Evolutionary conservation across 805 yeast species (phyloP), one percentile per base, ranked within the genome.

Genomic region (Saccharomycopsis fodiens): DNA sequence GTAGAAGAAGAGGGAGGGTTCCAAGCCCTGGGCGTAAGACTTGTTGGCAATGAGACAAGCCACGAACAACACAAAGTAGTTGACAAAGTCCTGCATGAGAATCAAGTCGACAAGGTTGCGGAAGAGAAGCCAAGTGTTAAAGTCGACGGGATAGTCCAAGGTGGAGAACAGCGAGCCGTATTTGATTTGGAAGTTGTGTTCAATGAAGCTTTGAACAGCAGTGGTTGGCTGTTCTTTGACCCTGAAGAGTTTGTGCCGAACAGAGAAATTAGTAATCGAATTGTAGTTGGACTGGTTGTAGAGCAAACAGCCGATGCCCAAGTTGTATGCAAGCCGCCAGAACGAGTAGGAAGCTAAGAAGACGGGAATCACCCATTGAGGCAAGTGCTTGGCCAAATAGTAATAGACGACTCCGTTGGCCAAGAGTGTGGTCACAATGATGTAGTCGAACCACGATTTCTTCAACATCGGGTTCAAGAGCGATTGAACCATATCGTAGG

Each of bases 401-500:
- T 56, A 60, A 47, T 65, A 69, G 6, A 68, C 41, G 27, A 55
- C 52, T 17, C 62, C 54, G 48, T 70, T 68, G 1, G 64, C 53
- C 3, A 61, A 34, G 36, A 79, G 59, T 1, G 73, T 58, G 1
- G 67, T 42, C 19, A 82, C 69, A 47, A 85, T 84, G 32, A 73
- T 54, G n/a, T 72, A 52, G 57, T 85, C 95, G 40, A 79, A 70
- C 42, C 74, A 62, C 0, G 89, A 79, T 57, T 85, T 86, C 43
- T 73, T 70, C 43, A 84, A 62, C 1, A 81, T 73, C 2, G 94
- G 93, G 63, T 85, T 91, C 55, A 85, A 79, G 41, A 86, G 65
- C 1, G 91, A 80, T 51, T 86, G 71, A 29, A 85, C 82, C 93
- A 85, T 85, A 58, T 85, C 95, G 56, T 81, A 82, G 25, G 95